These are phyloP conservation scores for Fistulinella cinereoalba DNA, from an alignment of 1,284 basidiomycete genomes.

Conservation along the genomic window DNA sequence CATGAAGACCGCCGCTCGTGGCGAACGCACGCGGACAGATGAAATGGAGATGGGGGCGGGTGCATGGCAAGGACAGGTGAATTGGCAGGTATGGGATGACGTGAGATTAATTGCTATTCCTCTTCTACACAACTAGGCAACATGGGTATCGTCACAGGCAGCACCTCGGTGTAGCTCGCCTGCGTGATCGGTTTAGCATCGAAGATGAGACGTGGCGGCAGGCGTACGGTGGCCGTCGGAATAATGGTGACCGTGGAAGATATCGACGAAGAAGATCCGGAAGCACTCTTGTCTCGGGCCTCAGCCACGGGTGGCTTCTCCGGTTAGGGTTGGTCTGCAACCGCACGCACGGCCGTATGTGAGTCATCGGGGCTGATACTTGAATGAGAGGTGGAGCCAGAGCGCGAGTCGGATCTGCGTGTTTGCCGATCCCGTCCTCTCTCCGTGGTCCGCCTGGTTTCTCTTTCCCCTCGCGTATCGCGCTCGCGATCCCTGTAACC, in stretches of 20 bases:
- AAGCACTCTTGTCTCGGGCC: constrained; percentile 11
- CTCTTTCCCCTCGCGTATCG: constrained; percentile 33
- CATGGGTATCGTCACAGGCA: constrained; percentile 20
- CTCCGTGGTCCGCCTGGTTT: constrained; percentile 30
- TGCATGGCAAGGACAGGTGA: constrained; percentile 31
- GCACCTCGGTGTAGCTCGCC: constrained; percentile 23
- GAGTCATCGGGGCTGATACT: constrained; percentile 48
- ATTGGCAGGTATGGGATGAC: constrained; percentile 32
- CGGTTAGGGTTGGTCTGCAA: constrained; percentile 6
- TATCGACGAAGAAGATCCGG: constrained; percentile 26
- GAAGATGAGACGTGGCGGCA: constrained; percentile 28
- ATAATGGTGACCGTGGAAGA: constrained; percentile 22
- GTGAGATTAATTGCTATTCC: constrained; percentile 29
- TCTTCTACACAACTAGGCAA: constrained; percentile 25
- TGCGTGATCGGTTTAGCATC: constrained; percentile 31
- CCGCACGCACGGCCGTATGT: constrained; percentile 11
- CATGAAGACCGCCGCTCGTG: constrained; percentile 29
- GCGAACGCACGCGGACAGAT: constrained; percentile 6
- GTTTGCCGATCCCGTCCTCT: constrained; percentile 43
- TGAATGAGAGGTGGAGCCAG: constrained; percentile 32
- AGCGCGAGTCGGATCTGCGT: constrained; percentile 39
- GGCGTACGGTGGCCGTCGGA: constrained; percentile 10
- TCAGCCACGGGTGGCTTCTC: constrained; percentile 10
- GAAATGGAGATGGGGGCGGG: constrained; percentile 1
- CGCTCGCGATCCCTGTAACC: constrained; percentile 31